phyloP scores from a whole-genome alignment of 306 rosid species.

The Casuarina glauca region DNA sequence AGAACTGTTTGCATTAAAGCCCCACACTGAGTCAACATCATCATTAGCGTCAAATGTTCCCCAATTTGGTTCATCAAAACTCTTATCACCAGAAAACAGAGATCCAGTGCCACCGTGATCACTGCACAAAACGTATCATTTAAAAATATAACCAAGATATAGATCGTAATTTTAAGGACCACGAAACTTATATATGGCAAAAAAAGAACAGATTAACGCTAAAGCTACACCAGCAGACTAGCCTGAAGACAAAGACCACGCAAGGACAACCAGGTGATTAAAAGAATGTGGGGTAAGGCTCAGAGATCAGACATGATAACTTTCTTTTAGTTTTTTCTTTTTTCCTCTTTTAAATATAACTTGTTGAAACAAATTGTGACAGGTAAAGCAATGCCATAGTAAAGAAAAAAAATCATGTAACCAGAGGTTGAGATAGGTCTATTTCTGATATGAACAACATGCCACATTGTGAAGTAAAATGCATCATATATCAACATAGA shows the following conservation, averaged over 20 bases:
- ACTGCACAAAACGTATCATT: slow-evolving; percentile 43
- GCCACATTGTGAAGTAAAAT: background rate
- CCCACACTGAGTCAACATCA: slow-evolving; percentile 90
- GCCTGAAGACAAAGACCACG: too few relatives aligned
- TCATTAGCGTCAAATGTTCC: slow-evolving; percentile 83
- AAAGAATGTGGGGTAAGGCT: too few relatives aligned
- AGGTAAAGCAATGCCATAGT: too few relatives aligned
- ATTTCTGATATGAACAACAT: background rate
- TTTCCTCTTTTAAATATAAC: too few relatives aligned
- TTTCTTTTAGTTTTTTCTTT: too few relatives aligned
- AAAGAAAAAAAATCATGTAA: background rate
- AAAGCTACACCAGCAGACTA: too few relatives aligned
- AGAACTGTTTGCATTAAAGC: slow-evolving; percentile 57
- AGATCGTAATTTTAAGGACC: background rate
- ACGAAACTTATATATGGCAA: background rate
- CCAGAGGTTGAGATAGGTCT: background rate
- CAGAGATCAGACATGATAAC: too few relatives aligned
- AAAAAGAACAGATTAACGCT: background rate
- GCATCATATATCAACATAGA: background rate
- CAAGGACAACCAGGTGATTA: too few relatives aligned
- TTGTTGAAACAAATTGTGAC: too few relatives aligned
- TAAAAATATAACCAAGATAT: slow-evolving; percentile 6
- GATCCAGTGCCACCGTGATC: slow-evolving; percentile 68
- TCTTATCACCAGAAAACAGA: slow-evolving; percentile 64
- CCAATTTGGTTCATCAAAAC: slow-evolving; percentile 81